Percentiles rank a stretch among this genome's conserved stretches.
Conservation (phyloP, 2,329 filamentous ascomycete species). For the Colletotrichum plurivorum region DNA sequence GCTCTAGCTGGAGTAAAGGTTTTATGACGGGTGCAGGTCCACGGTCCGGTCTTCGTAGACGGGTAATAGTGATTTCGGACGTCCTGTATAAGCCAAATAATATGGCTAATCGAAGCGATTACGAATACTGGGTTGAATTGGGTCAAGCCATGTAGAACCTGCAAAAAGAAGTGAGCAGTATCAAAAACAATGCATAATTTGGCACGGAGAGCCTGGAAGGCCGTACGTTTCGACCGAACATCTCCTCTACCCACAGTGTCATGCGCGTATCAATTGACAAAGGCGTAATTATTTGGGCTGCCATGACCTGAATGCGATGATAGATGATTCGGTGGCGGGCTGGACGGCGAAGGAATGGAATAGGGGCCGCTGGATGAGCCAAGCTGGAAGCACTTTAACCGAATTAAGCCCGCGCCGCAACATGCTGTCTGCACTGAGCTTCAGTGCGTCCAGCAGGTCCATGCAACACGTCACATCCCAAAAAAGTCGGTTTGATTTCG, state of each 20-base stretch:
- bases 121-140: neutral
- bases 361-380: constrained; percentile 9
- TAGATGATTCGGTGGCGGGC: neutral
- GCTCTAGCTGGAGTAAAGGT: too few species aligned
- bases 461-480: constrained; percentile 35
- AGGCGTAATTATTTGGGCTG: neutral
- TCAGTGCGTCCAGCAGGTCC: constrained; percentile 12
- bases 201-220: neutral
- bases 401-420: constrained; percentile 27
- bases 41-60: too few species aligned
- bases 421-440: neutral
- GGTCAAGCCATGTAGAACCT: too few species aligned
- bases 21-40: too few species aligned
- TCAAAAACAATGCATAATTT: neutral
- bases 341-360: constrained; percentile 3
- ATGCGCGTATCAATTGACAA: neutral
- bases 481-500: constrained; percentile 33
- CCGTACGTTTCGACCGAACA: neutral
- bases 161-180: neutral
- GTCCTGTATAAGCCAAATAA: too few species aligned
- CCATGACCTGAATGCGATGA: too few species aligned
- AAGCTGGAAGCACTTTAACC: constrained; percentile 9
- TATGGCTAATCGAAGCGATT: too few species aligned
- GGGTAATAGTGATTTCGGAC: too few species aligned
- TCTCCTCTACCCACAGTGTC: neutral